phyloP scores from a whole-genome alignment of 768 basidiomycete genomes.

The Boletus bicolor region DNA sequence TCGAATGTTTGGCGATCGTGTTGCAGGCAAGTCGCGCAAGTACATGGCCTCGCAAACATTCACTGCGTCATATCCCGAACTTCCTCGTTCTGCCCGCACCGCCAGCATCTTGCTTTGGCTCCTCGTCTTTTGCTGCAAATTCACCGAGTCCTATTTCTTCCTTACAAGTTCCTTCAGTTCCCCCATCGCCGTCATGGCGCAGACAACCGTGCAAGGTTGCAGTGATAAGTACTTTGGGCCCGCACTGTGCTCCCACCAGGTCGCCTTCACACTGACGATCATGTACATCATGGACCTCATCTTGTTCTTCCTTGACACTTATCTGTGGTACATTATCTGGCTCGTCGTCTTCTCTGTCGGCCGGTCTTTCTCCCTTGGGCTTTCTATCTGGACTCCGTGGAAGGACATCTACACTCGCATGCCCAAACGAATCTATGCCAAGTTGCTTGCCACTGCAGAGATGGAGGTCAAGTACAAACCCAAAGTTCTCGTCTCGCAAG shows the following conservation, averaged over 20 bases:
- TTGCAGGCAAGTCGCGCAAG: slow-evolving; percentile 95
- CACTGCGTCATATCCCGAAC: slow-evolving; percentile 91
- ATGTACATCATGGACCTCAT: slow-evolving; percentile 99
- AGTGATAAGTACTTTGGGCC: slow-evolving; percentile 78
- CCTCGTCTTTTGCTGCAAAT: slow-evolving; percentile 95
- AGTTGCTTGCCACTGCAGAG: slow-evolving; percentile 89
- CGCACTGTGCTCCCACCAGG: slow-evolving; percentile 85
- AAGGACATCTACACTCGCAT: slow-evolving; percentile 93
- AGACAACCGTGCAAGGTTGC: slow-evolving; percentile 90
- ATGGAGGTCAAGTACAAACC: slow-evolving; percentile 99
- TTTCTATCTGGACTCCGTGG: slow-evolving; percentile 99
- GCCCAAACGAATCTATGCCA: slow-evolving; percentile 98
- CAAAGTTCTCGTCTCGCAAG: slow-evolving; percentile 97
- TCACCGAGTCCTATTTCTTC: slow-evolving; percentile 97
- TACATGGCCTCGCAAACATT: slow-evolving; percentile 99
- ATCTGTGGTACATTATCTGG: slow-evolving; percentile 99
- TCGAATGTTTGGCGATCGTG: slow-evolving; percentile 97
- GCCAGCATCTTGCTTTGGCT: slow-evolving; percentile 89
- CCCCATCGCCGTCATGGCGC: slow-evolving; percentile 95
- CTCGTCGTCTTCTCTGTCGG: slow-evolving; percentile 91
- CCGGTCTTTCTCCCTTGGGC: slow-evolving; percentile 85
- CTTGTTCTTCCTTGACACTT: slow-evolving; percentile 99
- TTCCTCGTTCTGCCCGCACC: slow-evolving; percentile 66
- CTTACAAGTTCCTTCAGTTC: slow-evolving; percentile 94
- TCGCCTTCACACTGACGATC: slow-evolving; percentile 91